A percentile compares a stretch with the other conserved stretches of the same genome.
These are phyloP conservation scores for Exophiala sp. DNA, from an alignment of 2,329 filamentous ascomycete genomes.

Conservation along the genomic window DNA sequence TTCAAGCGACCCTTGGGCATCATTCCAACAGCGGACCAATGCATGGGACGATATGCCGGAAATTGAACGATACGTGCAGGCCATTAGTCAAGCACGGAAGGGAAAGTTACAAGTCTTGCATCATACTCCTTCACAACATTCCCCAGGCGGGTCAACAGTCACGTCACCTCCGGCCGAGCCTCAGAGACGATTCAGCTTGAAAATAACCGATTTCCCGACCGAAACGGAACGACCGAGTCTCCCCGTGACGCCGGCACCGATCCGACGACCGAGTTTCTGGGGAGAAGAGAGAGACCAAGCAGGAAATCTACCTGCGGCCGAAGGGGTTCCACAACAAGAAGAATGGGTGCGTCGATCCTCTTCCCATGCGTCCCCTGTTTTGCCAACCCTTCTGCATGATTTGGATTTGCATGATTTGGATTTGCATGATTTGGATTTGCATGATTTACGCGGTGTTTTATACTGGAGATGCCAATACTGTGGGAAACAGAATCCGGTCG, in stretches of 20 bases:
- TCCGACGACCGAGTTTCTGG: slow-evolving; percentile 64
- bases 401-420: slow-evolving; percentile 20
- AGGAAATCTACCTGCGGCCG: slow-evolving; percentile 63
- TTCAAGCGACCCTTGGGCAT: slow-evolving; percentile 45
- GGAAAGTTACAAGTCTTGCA: slow-evolving; percentile 43
- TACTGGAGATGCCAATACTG: slow-evolving; percentile 32
- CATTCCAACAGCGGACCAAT: slow-evolving; percentile 66
- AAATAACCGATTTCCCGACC: slow-evolving; percentile 80
- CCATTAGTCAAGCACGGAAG: slow-evolving; percentile 58
- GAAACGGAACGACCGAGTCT: slow-evolving; percentile 77
- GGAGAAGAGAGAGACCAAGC: slow-evolving; percentile 52
- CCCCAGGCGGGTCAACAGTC: slow-evolving; percentile 14
- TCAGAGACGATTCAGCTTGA: slow-evolving; percentile 52
- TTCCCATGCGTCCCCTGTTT: slow-evolving; percentile 31
- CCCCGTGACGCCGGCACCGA: slow-evolving; percentile 81
- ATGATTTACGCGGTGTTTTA: slow-evolving; percentile 29
- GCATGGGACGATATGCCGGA: slow-evolving; percentile 90
- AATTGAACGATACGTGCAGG: slow-evolving; percentile 80
- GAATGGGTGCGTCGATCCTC: slow-evolving; percentile 77
- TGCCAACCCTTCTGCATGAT: slow-evolving; percentile 21
- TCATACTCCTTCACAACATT: slow-evolving; percentile 25
- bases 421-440: slow-evolving; percentile 22
- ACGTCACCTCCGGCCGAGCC: slow-evolving; percentile 25
- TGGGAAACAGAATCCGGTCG: slow-evolving; percentile 60
- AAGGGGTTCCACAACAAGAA: slow-evolving; percentile 77